Evolutionary conservation across 75 land plant species (phyloP).

Genomic region (Pseudotsuga menziesii): DNA sequence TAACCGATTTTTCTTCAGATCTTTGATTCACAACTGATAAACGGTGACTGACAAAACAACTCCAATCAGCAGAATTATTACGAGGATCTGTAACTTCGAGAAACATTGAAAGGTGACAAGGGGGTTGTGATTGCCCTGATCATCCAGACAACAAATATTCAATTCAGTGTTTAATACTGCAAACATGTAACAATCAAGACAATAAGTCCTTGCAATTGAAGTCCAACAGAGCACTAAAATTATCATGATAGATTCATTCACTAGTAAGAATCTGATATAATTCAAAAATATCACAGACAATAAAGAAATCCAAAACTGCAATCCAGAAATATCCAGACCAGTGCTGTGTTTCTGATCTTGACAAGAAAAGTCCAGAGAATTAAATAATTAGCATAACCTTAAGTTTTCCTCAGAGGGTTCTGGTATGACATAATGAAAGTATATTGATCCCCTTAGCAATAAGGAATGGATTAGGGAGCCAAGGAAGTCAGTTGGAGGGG

Average conservation of each 20-base stretch:
- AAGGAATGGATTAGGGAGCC: too few relatives aligned
- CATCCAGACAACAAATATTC: not conserved
- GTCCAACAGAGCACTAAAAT: not conserved
- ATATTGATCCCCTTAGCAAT: too few relatives aligned
- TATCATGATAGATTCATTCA: not conserved
- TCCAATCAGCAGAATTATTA: conserved; percentile 44
- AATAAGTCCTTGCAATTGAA: not conserved
- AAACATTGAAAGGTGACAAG: conserved; percentile 54
- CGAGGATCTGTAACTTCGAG: conserved; percentile 46
- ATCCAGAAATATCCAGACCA: not conserved
- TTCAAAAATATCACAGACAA: not conserved
- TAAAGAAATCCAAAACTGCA: not conserved
- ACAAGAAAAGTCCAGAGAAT: not conserved
- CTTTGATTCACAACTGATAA: conserved; percentile 49
- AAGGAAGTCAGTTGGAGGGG: too few relatives aligned
- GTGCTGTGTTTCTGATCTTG: not conserved
- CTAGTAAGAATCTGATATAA: not conserved
- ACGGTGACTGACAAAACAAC: conserved; percentile 51
- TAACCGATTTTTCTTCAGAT: conserved; percentile 45
- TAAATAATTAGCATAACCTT: not conserved
- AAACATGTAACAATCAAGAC: conserved; percentile 3
- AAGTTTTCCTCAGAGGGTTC: too few relatives aligned
- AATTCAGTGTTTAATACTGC: not conserved
- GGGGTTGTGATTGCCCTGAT: conserved; percentile 52
- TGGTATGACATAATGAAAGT: too few relatives aligned